Evolutionary conservation across 805 yeast species (phyloP).

Genomic region (Candida insectorum): DNA sequence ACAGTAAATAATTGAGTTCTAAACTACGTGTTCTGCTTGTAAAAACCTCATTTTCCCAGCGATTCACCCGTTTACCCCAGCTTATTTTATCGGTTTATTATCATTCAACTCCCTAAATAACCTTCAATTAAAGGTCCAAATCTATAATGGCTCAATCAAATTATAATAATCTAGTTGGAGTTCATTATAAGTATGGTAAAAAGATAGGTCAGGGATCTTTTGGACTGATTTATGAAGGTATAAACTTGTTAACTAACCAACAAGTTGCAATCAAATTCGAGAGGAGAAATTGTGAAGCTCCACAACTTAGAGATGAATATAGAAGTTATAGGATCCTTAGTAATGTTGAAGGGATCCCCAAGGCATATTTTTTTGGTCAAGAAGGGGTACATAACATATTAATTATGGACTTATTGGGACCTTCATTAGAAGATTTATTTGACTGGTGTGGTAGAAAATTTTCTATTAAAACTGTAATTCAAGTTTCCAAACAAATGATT

Average conservation of each 20-base stretch:
- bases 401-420: conserved; percentile 74
- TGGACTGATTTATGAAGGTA: conserved; percentile 82
- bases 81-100: too few species aligned
- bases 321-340: conserved; percentile 71
- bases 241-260: conserved; percentile 60
- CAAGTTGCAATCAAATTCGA: conserved; percentile 80
- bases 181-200: conserved; percentile 76
- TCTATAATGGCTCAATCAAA: conserved; percentile 8
- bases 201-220: conserved; percentile 87
- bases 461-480: conserved; percentile 67
- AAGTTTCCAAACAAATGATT: conserved; percentile 77
- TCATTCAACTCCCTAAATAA: too few species aligned
- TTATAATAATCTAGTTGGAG: conserved; percentile 39
- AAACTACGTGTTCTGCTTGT: too few species aligned
- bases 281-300: conserved; percentile 78
- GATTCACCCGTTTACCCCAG: too few species aligned
- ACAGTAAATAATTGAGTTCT: too few species aligned
- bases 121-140: too few species aligned
- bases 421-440: conserved; percentile 77
- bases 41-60: too few species aligned
- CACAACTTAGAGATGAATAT: conserved; percentile 78
- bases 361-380: conserved; percentile 80
- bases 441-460: conserved; percentile 86
- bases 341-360: conserved; percentile 73
- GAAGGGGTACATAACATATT: conserved; percentile 78